Evolutionary conservation across 768 basidiomycete species (phyloP).

Genomic region (Tylopilus plumbeoviolaceoides): DNA sequence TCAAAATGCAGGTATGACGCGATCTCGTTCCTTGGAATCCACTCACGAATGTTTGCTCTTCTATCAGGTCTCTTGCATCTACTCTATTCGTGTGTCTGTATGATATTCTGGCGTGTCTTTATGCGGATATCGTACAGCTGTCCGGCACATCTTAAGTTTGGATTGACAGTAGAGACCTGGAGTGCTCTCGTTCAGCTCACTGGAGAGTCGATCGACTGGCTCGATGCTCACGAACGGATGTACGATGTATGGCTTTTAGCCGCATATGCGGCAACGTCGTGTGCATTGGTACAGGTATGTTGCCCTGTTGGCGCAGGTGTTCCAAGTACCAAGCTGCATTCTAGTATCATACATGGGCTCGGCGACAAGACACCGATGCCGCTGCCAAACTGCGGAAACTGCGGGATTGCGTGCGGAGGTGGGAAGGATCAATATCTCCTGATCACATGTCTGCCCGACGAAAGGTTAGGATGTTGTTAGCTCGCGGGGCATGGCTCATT

Average conservation of each 20-base stretch:
- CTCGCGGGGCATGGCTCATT: neutral
- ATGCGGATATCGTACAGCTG: constrained; percentile 95
- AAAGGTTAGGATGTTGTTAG: constrained; percentile 50
- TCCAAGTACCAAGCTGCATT: constrained; percentile 8
- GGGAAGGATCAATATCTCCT: constrained; percentile 83
- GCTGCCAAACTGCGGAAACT: constrained; percentile 71
- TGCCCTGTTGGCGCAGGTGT: neutral
- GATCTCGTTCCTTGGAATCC: neutral
- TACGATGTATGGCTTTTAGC: constrained; percentile 88
- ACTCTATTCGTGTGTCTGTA: constrained; percentile 83
- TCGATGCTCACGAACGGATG: constrained; percentile 71
- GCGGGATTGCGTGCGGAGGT: constrained; percentile 79
- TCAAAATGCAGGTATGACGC: constrained; percentile 54
- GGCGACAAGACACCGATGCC: constrained; percentile 73
- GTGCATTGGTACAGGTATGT: constrained; percentile 85
- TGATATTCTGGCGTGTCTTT: constrained; percentile 98
- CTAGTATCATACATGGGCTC: constrained; percentile 92
- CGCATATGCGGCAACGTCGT: constrained; percentile 83
- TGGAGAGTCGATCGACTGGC: constrained; percentile 84
- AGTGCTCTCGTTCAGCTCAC: constrained; percentile 66
- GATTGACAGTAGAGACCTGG: constrained; percentile 79
- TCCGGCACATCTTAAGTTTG: constrained; percentile 86
- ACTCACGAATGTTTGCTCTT: constrained; percentile 2
- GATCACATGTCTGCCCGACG: constrained; percentile 95
- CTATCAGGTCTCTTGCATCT: constrained; percentile 78